A percentile compares a stretch with the other conserved stretches of the same genome.
phyloP scores from a whole-genome alignment of 768 basidiomycete species.

The Podaxis mareebaensis region DNA sequence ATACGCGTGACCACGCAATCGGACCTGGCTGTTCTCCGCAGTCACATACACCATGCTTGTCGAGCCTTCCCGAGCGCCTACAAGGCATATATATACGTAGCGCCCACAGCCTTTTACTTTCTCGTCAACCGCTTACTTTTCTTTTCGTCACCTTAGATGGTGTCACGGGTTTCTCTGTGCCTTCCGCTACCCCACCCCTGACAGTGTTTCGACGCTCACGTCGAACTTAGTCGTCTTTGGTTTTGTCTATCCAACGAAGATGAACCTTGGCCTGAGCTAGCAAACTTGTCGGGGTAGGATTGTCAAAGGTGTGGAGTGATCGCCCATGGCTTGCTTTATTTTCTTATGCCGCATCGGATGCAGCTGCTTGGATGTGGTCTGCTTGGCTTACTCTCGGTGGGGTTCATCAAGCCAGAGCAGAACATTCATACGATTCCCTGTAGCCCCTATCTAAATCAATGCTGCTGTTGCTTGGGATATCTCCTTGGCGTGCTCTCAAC shows the following conservation, averaged over 20 bases:
- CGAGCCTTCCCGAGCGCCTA: background rate
- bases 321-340: background rate
- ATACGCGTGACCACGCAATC: too few relatives aligned
- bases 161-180: background rate
- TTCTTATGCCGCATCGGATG: background rate
- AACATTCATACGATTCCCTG: too few relatives aligned
- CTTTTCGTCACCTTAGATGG: background rate
- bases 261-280: conserved; percentile 15
- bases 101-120: background rate
- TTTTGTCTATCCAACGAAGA: background rate
- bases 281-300: conserved; percentile 13
- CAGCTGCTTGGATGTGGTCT: background rate
- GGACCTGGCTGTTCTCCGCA: too few relatives aligned
- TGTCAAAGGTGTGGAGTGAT: background rate
- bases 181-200: conserved; percentile 7
- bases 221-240: background rate
- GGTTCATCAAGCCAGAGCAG: too few relatives aligned
- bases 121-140: background rate
- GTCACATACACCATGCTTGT: too few relatives aligned
- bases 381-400: background rate
- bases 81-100: background rate
- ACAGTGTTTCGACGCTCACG: conserved; percentile 3
- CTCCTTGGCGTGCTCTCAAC: too few relatives aligned
- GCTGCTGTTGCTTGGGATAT: too few relatives aligned
- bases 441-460: too few relatives aligned